A percentile compares a stretch with the other conserved stretches of the same genome.
Evolutionary conservation across 1,284 basidiomycete genomes (phyloP).

Genomic region (Moniliella sp.): DNA sequence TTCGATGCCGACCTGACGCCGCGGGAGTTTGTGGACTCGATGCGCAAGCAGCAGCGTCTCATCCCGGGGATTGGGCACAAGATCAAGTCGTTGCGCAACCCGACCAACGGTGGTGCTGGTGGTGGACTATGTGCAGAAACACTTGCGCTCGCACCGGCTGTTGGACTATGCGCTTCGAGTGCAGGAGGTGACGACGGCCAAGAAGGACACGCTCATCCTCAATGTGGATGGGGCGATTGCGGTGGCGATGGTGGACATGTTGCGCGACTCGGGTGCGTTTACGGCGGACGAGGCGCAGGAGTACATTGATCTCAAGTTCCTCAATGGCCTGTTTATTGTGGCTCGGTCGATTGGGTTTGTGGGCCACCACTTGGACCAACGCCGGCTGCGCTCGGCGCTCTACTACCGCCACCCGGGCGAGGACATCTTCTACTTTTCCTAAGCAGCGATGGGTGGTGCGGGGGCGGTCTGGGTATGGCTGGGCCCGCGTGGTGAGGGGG

Average conservation of each 20-base stretch:
- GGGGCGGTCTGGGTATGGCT: too few relatives aligned
- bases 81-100: conserved; percentile 56
- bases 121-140: conserved; percentile 81
- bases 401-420: conserved; percentile 35
- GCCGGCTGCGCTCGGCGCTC: conserved; percentile 41
- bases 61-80: conserved; percentile 98
- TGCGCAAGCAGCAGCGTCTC: conserved; percentile 84
- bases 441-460: too few relatives aligned
- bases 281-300: conserved; percentile 85
- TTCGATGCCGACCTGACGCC: conserved; percentile 76
- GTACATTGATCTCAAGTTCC: conserved; percentile 72
- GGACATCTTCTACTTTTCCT: conserved; percentile 33
- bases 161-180: conserved; percentile 93
- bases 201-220: conserved; percentile 60
- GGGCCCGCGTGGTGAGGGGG: too few relatives aligned
- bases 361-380: conserved; percentile 77
- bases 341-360: conserved; percentile 94
- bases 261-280: conserved; percentile 86
- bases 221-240: conserved; percentile 85
- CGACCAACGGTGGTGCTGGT: conserved; percentile 70
- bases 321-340: conserved; percentile 90
- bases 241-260: conserved; percentile 87
- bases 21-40: conserved; percentile 91
- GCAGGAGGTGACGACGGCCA: conserved; percentile 87
- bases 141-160: conserved; percentile 58